phyloP scores from a whole-genome alignment of 2,329 filamentous ascomycete genomes.

The Pseudocercospora cruenta region DNA sequence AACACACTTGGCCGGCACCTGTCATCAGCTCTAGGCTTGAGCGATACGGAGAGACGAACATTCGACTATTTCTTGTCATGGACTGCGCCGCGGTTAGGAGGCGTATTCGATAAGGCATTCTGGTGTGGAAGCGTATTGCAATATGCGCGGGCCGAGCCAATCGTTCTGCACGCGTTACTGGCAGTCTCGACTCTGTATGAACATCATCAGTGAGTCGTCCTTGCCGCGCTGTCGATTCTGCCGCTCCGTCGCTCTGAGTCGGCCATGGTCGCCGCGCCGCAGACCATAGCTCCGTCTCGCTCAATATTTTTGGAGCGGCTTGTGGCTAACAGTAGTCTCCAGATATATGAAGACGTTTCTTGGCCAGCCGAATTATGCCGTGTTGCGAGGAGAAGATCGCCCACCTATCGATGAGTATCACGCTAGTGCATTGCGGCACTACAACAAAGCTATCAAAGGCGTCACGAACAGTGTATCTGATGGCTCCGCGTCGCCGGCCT shows the following conservation, averaged over 20 bases:
- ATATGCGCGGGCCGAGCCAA: conserved; percentile 31
- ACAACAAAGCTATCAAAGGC: conserved; percentile 31
- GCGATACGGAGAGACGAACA: conserved; percentile 19
- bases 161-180: conserved; percentile 25
- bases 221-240: too few species aligned
- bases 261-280: neutral
- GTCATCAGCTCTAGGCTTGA: conserved; percentile 10
- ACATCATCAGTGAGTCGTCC: conserved; percentile 21
- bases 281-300: neutral
- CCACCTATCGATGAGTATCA: conserved; percentile 21
- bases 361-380: neutral
- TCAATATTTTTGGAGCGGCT: neutral
- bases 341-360: conserved; percentile 23
- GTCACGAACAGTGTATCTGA: conserved; percentile 19
- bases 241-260: neutral
- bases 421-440: conserved; percentile 27
- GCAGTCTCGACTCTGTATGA: conserved; percentile 31
- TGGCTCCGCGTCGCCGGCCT: conserved; percentile 19
- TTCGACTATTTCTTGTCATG: conserved; percentile 30
- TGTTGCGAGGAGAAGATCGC: conserved; percentile 9
- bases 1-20: conserved; percentile 9
- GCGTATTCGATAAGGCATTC: conserved; percentile 28
- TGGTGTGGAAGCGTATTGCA: conserved; percentile 35
- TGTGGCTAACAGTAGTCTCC: neutral
- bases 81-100: conserved; percentile 29